A percentile compares a stretch with the other conserved stretches of the same genome.
phyloP scores from a whole-genome alignment of 176 grass and related monocot genomes.

The Pontederia crassipes region DNA sequence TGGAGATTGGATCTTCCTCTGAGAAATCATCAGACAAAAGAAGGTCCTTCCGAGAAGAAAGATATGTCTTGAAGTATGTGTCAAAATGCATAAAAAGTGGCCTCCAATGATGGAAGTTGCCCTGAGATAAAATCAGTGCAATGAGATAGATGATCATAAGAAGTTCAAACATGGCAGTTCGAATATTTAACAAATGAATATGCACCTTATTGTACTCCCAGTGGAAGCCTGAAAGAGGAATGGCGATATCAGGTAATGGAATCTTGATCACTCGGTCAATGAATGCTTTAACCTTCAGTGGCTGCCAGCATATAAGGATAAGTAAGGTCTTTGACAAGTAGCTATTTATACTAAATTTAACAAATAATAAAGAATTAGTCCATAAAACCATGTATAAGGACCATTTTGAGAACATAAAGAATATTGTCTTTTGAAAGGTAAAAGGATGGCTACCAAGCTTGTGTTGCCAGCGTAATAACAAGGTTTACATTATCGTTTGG shows the following conservation, averaged over 20 bases:
- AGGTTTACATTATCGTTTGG: too few relatives aligned
- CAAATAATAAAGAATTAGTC: background rate
- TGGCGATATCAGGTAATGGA: conserved; percentile 94
- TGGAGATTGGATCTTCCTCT: conserved; percentile 67
- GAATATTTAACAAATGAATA: conserved; percentile 7
- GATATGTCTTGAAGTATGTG: conserved; percentile 83
- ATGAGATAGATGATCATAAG: conserved; percentile 14
- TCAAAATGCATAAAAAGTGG: conserved; percentile 93
- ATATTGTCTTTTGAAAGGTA: too few relatives aligned
- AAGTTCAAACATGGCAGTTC: conserved; percentile 4
- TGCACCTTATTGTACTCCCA: conserved; percentile 94
- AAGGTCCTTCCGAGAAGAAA: conserved; percentile 88
- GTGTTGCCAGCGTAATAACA: too few relatives aligned
- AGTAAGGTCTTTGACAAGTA: background rate
- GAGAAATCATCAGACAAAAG: conserved; percentile 70
- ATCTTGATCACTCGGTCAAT: conserved; percentile 91
- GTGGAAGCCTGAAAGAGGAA: conserved; percentile 82
- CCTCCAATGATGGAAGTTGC: conserved; percentile 99
- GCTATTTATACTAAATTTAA: background rate
- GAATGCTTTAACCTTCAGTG: conserved; percentile 90
- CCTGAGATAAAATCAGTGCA: conserved; percentile 32
- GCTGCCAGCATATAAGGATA: conserved; percentile 41
- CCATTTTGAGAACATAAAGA: too few relatives aligned
- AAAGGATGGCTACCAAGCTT: too few relatives aligned
- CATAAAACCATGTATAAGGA: background rate